Evolutionary conservation across 2,329 filamentous ascomycete species (phyloP).

Genomic region (Parafenestella ontariensis): DNA sequence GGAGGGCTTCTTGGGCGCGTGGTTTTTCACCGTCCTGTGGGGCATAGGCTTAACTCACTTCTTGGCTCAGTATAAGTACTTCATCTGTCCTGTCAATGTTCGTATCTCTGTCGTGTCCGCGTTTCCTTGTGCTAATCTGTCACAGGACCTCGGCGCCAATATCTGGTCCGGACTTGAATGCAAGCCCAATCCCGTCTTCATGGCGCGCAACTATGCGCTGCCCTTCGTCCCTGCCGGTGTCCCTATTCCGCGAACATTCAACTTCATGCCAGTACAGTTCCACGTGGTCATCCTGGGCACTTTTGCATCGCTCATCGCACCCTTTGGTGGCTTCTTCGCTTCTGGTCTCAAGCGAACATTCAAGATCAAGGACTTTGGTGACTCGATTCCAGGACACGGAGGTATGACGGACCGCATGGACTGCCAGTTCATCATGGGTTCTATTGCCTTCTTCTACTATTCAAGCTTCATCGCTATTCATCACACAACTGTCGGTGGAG

Average conservation of each 20-base stretch:
- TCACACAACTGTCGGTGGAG: slow-evolving; percentile 81
- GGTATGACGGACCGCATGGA: slow-evolving; percentile 99
- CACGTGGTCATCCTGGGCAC: slow-evolving; percentile 89
- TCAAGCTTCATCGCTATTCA: slow-evolving; percentile 94
- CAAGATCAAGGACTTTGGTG: slow-evolving; percentile 99
- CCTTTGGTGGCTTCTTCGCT: slow-evolving; percentile 98
- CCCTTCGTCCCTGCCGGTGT: slow-evolving; percentile 54
- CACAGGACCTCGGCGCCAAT: slow-evolving; percentile 83
- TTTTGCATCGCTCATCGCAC: slow-evolving; percentile 95
- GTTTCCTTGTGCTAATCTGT: slow-evolving; percentile 7
- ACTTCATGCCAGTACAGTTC: slow-evolving; percentile 87
- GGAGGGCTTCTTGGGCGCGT: slow-evolving; percentile 94
- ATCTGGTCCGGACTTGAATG: slow-evolving; percentile 90
- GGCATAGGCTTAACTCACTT: slow-evolving; percentile 82
- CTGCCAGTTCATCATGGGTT: slow-evolving; percentile 99
- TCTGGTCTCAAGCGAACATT: slow-evolving; percentile 97
- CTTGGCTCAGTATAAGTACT: slow-evolving; percentile 91
- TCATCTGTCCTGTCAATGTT: slow-evolving; percentile 94
- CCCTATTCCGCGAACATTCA: slow-evolving; percentile 74
- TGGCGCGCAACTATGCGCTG: slow-evolving; percentile 75
- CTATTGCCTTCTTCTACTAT: slow-evolving; percentile 98
- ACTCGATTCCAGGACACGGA: slow-evolving; percentile 96
- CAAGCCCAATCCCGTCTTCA: slow-evolving; percentile 89
- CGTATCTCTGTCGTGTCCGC: slow-evolving; percentile 28
- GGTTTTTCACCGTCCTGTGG: slow-evolving; percentile 92